A percentile compares a stretch with the other conserved stretches of the same genome.
Evolutionary conservation across 148 eudicot species (phyloP).

Genomic region (Chenopodium quinoa): DNA sequence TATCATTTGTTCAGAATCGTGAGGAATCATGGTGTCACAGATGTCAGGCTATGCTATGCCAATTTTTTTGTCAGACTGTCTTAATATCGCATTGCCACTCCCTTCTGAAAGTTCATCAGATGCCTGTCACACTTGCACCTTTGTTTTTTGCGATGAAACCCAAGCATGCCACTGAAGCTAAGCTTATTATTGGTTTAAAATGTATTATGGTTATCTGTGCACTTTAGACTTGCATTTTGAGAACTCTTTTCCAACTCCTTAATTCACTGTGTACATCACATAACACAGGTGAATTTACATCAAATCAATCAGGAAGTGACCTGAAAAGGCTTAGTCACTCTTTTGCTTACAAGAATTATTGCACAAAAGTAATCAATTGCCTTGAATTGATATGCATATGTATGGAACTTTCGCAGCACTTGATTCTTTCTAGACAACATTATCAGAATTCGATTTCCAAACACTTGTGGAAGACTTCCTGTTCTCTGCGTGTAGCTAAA

Average conservation of each 20-base stretch:
- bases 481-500: too few relatives aligned
- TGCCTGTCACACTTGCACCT: slow-evolving; percentile 32
- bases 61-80: slow-evolving; percentile 6
- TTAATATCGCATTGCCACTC: too few relatives aligned
- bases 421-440: too few relatives aligned
- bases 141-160: slow-evolving; percentile 70
- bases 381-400: background rate
- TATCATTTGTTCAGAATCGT: too few relatives aligned
- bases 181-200: slow-evolving; percentile 62
- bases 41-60: slow-evolving; percentile 61
- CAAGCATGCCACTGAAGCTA: slow-evolving; percentile 66
- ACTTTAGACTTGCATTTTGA: background rate
- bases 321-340: slow-evolving; percentile 44
- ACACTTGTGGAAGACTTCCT: too few relatives aligned
- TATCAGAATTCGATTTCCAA: too few relatives aligned
- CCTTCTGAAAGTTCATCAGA: slow-evolving; percentile 24
- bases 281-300: slow-evolving; percentile 29
- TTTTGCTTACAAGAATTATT: background rate
- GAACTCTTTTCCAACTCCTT: background rate
- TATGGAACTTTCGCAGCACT: too few relatives aligned
- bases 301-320: slow-evolving; percentile 51
- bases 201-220: slow-evolving; percentile 51
- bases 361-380: background rate
- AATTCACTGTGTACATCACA: background rate
- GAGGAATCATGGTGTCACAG: too few relatives aligned